Evolutionary conservation across 2,329 filamentous ascomycete species (phyloP).

Genomic region (Fusarium zealandicum): DNA sequence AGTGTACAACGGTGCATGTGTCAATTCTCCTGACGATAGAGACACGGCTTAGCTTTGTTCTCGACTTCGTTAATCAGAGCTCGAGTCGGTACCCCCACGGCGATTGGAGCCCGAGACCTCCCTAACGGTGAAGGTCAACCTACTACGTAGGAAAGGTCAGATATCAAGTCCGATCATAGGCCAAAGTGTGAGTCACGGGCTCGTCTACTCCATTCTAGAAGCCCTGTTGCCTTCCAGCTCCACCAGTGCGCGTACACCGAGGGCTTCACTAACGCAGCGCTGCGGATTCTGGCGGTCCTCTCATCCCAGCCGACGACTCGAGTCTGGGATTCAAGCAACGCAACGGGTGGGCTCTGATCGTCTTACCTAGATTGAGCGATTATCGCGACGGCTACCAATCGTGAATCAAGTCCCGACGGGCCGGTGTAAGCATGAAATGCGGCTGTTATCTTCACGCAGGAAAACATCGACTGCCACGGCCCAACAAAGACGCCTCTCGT

Average conservation of each 20-base stretch:
- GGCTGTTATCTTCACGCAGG: too few relatives aligned
- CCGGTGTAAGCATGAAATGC: too few relatives aligned
- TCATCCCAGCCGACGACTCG: slow-evolving; percentile 27
- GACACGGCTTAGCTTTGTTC: neutral
- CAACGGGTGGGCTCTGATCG: slow-evolving; percentile 18
- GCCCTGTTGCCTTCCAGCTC: slow-evolving; percentile 10
- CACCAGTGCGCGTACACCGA: slow-evolving; percentile 25
- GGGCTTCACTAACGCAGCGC: slow-evolving; percentile 22
- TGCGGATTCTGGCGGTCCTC: slow-evolving; percentile 30
- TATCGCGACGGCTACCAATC: too few relatives aligned
- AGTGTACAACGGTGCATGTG: neutral
- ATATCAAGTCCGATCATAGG: slow-evolving; percentile 16
- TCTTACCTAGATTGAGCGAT: slow-evolving; percentile 31
- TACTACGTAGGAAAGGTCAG: neutral
- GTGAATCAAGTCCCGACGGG: slow-evolving; percentile 8
- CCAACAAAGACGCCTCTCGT: slow-evolving; percentile 20
- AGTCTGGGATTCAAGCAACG: slow-evolving; percentile 8
- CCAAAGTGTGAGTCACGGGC: slow-evolving; percentile 27
- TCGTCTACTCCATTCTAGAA: slow-evolving; percentile 10
- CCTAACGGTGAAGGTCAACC: neutral
- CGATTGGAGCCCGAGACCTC: slow-evolving; percentile 15
- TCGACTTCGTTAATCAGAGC: neutral
- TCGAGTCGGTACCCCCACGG: slow-evolving; percentile 16
- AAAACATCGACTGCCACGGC: slow-evolving; percentile 1
- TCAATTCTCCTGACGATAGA: neutral